Base-by-base conservation (phyloP, 2,329 filamentous ascomycete genomes). In the Calonectria honghensis region DNA sequence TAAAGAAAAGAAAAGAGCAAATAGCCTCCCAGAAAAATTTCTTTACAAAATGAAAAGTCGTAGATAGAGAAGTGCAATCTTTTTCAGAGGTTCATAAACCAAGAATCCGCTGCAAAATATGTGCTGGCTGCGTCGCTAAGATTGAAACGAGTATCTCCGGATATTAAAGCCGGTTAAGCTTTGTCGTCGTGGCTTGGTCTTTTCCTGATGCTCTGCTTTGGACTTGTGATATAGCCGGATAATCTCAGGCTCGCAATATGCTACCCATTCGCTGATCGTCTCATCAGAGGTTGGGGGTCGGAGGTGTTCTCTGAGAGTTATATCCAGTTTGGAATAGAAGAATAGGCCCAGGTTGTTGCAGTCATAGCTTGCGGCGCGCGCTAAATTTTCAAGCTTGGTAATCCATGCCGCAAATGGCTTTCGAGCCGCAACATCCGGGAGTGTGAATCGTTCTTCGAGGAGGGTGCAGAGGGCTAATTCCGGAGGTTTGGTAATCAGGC, bases 351-450 rank as follows among this genome's bases (percentile, higher is more conserved):
- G 6, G 37, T 41, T 63, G 57, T 41, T 39, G 35, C 35, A 29
- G n/a, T 63, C 35, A n/a, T 63, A 63, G 35, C 57, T 63, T 27
- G 57, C 57, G 14, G 57, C 57, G 14, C 57, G 57, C 14, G 57
- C 57, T 37, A 63, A 20, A 10, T n/a, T 39, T 20, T 39, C 35
- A 16, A 63, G 57, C 13, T 41, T 63, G 57, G 57, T 37, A 20
- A 63, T 63, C 57, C 57, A 63, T 39, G 29, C 35, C 5, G 24
- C 57, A 11, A 63, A 63, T 3, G 57, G 57, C 24, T 41, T 63
- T 27, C 57, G 57, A 29, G 39, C 39, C 7, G 35, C 39, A 18
- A 63, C 35, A 13, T 63, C 57, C 13, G 39, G 24, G 14, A 63
- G 14, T 1, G 57, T 63, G 14, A 63, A 63, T 10, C 37, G 37